A percentile compares a stretch with the other conserved stretches of the same genome.
phyloP scores from a whole-genome alignment of 225 moss, liverwort and hornwort genomes.

The Polytrichum formosum region DNA sequence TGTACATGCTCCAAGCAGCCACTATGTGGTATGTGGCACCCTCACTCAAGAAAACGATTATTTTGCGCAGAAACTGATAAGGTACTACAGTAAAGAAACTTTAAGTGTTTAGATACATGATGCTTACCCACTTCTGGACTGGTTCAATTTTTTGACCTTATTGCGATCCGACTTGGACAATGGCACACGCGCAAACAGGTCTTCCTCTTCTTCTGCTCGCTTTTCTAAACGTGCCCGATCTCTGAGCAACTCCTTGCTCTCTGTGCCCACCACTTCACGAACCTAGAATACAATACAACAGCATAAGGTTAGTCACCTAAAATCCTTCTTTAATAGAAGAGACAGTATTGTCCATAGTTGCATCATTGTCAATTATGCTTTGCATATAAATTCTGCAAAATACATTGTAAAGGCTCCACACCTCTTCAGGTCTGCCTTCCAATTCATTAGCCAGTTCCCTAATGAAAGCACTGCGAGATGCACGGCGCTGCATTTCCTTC shows the following conservation, averaged over 20 bases:
- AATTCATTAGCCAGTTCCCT: conserved; percentile 86
- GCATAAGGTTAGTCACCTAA: conserved; percentile 6
- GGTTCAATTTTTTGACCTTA: conserved; percentile 87
- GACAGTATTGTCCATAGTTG: too few species aligned
- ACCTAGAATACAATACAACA: conserved; percentile 35
- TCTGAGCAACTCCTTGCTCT: conserved; percentile 82
- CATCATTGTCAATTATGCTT: too few species aligned
- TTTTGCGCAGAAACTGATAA: too few species aligned
- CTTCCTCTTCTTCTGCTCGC: conserved; percentile 88
- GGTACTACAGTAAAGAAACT: too few species aligned
- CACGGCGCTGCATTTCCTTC: conserved; percentile 76
- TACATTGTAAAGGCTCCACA: conserved; percentile 2
- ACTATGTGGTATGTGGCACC: too few species aligned
- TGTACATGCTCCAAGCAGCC: too few species aligned
- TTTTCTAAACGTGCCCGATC: conserved; percentile 87
- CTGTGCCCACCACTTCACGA: conserved; percentile 59
- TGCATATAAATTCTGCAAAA: too few species aligned
- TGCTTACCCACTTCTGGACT: conserved; percentile 72
- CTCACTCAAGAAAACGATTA: too few species aligned
- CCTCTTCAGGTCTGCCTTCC: conserved; percentile 90
- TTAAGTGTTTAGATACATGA: too few species aligned
- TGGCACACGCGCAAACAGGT: conserved; percentile 91
- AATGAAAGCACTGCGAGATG: conserved; percentile 81
- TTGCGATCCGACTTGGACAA: conserved; percentile 77
- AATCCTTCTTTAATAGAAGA: neutral